These are phyloP conservation scores for Catenaria anguillulae DNA, from an alignment of 371 early-diverging fungal species.

Conservation along the genomic window DNA sequence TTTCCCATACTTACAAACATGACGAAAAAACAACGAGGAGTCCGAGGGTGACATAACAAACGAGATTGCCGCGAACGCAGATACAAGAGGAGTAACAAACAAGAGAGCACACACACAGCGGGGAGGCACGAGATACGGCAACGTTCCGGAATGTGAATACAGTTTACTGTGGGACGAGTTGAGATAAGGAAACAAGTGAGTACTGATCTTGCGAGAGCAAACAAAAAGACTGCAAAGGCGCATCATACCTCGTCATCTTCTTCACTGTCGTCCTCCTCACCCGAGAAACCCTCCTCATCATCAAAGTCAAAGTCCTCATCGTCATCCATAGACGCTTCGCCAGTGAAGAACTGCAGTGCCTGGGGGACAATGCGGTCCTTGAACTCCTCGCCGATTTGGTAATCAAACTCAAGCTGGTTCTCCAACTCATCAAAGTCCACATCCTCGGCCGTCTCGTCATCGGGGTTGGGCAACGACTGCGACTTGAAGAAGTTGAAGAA, in stretches of 20 bases:
- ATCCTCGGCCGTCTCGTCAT: constrained; percentile 45
- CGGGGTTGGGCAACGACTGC: constrained; percentile 37
- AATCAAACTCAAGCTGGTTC: constrained; percentile 40
- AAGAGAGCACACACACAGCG: too few relatives aligned
- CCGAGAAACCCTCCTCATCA: constrained; percentile 34
- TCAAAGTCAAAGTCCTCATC: constrained; percentile 31
- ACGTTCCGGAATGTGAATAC: too few relatives aligned
- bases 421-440: constrained; percentile 43
- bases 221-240: too few relatives aligned
- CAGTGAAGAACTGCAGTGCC: constrained; percentile 96
- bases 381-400: constrained; percentile 87
- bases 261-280: constrained; percentile 44
- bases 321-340: constrained; percentile 61
- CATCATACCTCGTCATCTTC: constrained; percentile 47
- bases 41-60: too few relatives aligned
- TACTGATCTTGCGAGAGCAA: too few relatives aligned
- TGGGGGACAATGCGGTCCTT: constrained; percentile 88
- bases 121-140: too few relatives aligned
- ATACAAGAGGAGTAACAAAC: too few relatives aligned
- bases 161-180: too few relatives aligned
- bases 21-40: too few relatives aligned
- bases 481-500: constrained; percentile 93
- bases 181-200: too few relatives aligned
- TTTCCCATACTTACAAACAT: too few relatives aligned
- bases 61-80: too few relatives aligned